Evolutionary conservation across 805 yeast genomes (phyloP), one percentile per base, ranked within the genome.

Genomic region (Nakazawaea ishiwadae): DNA sequence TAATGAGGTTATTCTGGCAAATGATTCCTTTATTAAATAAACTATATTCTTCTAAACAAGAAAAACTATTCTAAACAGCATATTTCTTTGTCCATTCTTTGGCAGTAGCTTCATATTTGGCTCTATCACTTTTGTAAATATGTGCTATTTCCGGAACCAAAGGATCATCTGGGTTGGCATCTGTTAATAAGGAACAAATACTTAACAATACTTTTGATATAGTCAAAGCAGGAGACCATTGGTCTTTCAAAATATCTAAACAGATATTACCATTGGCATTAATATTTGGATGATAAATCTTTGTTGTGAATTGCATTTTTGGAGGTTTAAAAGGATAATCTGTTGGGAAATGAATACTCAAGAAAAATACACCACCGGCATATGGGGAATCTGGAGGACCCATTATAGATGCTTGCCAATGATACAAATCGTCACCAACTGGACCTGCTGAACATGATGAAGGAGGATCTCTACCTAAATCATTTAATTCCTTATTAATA

Each of bases 371-470:
- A 58, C 98, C 99, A 34, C 67, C 67, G 17, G 81, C 80, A 44
- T 77, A 77, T 49, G 82, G 93, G 36, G 96, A 86, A 68, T 93
- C 98, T 52, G 96, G 78, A 39, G 99, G 99, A 37, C 99, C 99
- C 95, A 93, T 88, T 63, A 93, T 93, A 33, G 98, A 90, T 31
- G 98, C 99, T 70, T 93, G 98, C 99, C 99, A 93, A 73, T 91
- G 98, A 71, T 84, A 93, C 60, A 91, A 72, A 65, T 91, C 99
- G 56, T 93, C 98, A 36, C 97, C 97, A 35, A 88, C 93, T 54
- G 99, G 99, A 31, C 99, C 99, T 9, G 99, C 99, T 18, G 97
- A 89, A 69, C 98, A 93, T 35, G 96, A 90, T 48, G 97, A 85
- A 56, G 98, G 98, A 50, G 99, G 99, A 64, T 91, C 99, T 75